These are phyloP conservation scores for Eucalyptus cloeziana DNA, from an alignment of 345 rosid genomes.

Conservation along the genomic window DNA sequence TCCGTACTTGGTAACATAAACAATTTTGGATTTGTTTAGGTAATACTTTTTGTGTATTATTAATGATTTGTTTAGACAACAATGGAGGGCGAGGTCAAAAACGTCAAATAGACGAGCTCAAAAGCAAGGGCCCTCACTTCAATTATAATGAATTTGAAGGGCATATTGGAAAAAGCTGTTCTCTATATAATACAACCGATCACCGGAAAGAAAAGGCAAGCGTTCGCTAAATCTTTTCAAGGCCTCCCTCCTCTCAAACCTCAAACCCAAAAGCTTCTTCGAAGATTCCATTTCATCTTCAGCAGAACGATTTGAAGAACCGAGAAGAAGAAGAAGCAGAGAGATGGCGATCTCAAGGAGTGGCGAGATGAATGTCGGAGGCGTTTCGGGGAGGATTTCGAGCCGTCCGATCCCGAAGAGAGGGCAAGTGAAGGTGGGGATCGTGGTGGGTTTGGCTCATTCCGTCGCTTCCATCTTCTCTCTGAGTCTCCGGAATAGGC, in stretches of 20 bases:
- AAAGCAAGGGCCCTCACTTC: not conserved
- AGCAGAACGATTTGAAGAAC: not conserved
- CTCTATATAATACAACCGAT: not conserved
- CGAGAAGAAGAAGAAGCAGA: not conserved
- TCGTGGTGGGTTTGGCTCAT: slow-evolving; percentile 33
- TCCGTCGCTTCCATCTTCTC: slow-evolving; percentile 34
- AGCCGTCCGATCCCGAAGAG: slow-evolving; percentile 33
- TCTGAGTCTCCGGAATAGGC: not conserved
- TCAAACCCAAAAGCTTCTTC: not conserved
- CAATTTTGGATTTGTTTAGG: not conserved
- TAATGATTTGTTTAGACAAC: not conserved
- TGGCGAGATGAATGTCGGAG: not conserved
- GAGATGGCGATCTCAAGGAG: not conserved
- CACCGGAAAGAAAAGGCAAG: not conserved
- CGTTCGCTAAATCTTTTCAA: not conserved
- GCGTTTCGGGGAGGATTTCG: not conserved
- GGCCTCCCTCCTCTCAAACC: not conserved
- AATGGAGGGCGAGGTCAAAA: not conserved
- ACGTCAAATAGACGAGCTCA: not conserved
- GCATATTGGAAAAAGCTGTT: not conserved
- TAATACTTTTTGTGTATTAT: not conserved
- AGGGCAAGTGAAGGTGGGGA: slow-evolving; percentile 32
- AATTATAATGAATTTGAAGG: not conserved
- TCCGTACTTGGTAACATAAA: not conserved
- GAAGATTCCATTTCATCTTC: not conserved